Percentiles rank a stretch among this genome's conserved stretches.
Evolutionary conservation across 495 filamentous ascomycete species (phyloP).

Genomic region (Aspergillus saccharolyticus): DNA sequence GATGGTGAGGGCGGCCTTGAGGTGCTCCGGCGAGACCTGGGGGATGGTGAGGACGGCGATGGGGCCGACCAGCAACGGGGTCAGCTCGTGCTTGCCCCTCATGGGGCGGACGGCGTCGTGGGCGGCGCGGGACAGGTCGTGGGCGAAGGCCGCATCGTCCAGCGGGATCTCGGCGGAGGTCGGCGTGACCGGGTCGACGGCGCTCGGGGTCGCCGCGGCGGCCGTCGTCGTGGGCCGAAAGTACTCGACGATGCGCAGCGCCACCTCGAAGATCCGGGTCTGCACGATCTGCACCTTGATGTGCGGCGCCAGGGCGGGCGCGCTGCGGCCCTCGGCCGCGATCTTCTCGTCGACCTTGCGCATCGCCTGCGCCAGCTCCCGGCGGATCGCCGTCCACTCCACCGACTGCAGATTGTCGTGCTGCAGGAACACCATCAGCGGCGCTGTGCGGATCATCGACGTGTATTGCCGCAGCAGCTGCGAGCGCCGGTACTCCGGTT

Average conservation of each 20-base stretch:
- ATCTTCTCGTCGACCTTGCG: slow-evolving; percentile 58
- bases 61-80: slow-evolving; percentile 76
- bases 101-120: slow-evolving; percentile 53
- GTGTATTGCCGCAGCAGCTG: slow-evolving; percentile 92
- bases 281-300: slow-evolving; percentile 78
- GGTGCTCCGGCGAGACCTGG: slow-evolving; percentile 70
- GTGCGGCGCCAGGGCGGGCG: slow-evolving; percentile 43
- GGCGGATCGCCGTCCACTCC: slow-evolving; percentile 83
- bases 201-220: slow-evolving; percentile 26
- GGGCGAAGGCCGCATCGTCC: slow-evolving; percentile 54
- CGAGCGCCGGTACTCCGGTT: slow-evolving; percentile 83
- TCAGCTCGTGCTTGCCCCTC: slow-evolving; percentile 57
- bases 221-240: slow-evolving; percentile 56
- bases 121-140: slow-evolving; percentile 69
- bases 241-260: slow-evolving; percentile 79
- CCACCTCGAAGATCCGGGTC: slow-evolving; percentile 82
- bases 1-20: slow-evolving; percentile 70
- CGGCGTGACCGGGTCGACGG: slow-evolving; percentile 39
- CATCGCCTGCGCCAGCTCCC: slow-evolving; percentile 70
- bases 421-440: slow-evolving; percentile 88
- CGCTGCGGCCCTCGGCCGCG: slow-evolving; percentile 39
- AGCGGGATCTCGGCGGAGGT: slow-evolving; percentile 36
- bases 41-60: slow-evolving; percentile 78
- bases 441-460: slow-evolving; percentile 82
- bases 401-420: slow-evolving; percentile 88